A percentile compares a stretch with the other conserved stretches of the same genome.
phyloP scores from a whole-genome alignment of 129 eudicot genomes.

The Lactuca saligna region DNA sequence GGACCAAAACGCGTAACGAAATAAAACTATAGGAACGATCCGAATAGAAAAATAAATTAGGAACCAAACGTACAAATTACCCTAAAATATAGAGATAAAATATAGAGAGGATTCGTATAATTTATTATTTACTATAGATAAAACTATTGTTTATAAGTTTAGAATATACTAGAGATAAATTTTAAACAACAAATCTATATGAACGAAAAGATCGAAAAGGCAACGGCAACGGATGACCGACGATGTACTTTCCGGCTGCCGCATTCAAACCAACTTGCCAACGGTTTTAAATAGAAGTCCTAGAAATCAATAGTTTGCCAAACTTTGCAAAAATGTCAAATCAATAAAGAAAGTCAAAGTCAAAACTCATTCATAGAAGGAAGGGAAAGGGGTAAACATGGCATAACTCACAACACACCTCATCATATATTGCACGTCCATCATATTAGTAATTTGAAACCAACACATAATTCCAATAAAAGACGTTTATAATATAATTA shows the following conservation, averaged over 20 bases:
- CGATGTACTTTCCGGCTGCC: slow-evolving; percentile 1
- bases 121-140: too few relatives aligned
- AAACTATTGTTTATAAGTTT: too few relatives aligned
- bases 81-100: too few relatives aligned
- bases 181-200: background rate
- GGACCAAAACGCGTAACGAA: too few relatives aligned
- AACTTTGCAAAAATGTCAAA: slow-evolving; percentile 8
- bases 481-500: slow-evolving; percentile 1
- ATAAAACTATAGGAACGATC: too few relatives aligned
- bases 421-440: background rate
- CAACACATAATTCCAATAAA: background rate
- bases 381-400: background rate
- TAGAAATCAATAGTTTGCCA: slow-evolving; percentile 17
- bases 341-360: slow-evolving; percentile 4
- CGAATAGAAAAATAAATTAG: too few relatives aligned
- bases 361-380: slow-evolving; percentile 6
- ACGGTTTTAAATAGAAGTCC: slow-evolving; percentile 9
- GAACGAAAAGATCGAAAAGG: background rate
- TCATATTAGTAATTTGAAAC: background rate
- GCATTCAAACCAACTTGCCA: slow-evolving; percentile 1
- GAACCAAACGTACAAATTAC: too few relatives aligned
- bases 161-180: too few relatives aligned
- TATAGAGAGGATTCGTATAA: too few relatives aligned
- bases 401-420: slow-evolving; percentile 16
- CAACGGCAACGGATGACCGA: background rate